Evolutionary conservation across 225 moss, liverwort and hornwort species (phyloP).

Genomic region (Lunularia cruciata): DNA sequence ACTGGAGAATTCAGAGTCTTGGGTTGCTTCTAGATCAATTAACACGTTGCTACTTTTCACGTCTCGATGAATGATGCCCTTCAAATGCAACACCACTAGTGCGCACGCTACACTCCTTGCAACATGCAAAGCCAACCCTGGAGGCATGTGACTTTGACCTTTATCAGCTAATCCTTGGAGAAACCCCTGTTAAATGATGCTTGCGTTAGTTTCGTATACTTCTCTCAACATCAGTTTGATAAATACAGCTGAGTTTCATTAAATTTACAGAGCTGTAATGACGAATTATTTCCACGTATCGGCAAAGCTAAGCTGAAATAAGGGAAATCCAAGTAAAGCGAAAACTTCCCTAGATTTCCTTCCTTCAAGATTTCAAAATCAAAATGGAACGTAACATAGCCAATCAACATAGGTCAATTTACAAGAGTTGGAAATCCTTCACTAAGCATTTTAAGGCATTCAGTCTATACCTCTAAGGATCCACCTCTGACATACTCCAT

Average conservation of each 20-base stretch:
- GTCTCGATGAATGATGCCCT: slow-evolving; percentile 84
- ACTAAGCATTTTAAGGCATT: no score
- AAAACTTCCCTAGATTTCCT: no score
- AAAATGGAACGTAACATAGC: background rate
- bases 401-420: background rate
- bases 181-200: slow-evolving; percentile 53
- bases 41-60: slow-evolving; percentile 93
- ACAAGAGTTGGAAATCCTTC: no score
- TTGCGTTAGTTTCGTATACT: no score
- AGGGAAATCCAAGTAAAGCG: background rate
- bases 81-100: slow-evolving; percentile 70
- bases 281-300: no score
- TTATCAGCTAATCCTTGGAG: slow-evolving; percentile 54
- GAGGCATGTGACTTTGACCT: slow-evolving; percentile 60
- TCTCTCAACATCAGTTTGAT: no score
- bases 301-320: no score
- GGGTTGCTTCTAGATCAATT: slow-evolving; percentile 63
- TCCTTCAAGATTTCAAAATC: background rate
- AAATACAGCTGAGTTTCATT: no score
- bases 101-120: slow-evolving; percentile 86
- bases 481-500: slow-evolving; percentile 86
- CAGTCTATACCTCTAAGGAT: slow-evolving; percentile 67
- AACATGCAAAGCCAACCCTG: slow-evolving; percentile 73
- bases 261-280: no score
- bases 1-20: slow-evolving; percentile 52